Conservation (phyloP, 768 basidiomycete species). For the Lactarius sanguifluus region DNA sequence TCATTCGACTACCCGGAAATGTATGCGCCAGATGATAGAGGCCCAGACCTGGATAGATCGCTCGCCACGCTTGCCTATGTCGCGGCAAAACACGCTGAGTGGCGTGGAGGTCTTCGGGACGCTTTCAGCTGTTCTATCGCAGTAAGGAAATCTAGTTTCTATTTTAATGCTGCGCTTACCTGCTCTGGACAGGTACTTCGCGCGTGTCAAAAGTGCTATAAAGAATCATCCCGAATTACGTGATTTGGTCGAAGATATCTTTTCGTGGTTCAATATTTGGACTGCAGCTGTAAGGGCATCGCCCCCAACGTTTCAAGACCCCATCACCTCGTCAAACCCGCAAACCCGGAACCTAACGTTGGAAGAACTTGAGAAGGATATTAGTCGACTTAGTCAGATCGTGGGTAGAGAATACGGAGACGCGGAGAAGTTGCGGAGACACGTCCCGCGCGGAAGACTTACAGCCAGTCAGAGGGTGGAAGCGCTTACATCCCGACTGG, state of each 20-base stretch:
- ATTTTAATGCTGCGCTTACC: neutral
- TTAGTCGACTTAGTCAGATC: constrained; percentile 43
- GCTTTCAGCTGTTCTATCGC: constrained; percentile 30
- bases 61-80: constrained; percentile 13
- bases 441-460: constrained; percentile 6
- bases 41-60: constrained; percentile 33
- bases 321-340: constrained; percentile 36
- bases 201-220: constrained; percentile 58
- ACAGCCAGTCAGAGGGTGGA: constrained; percentile 32
- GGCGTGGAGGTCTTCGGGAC: constrained; percentile 37
- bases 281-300: constrained; percentile 38
- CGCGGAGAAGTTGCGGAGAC: constrained; percentile 30
- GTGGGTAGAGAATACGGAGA: constrained; percentile 50
- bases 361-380: constrained; percentile 37
- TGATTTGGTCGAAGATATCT: constrained; percentile 44
- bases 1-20: constrained; percentile 26
- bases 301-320: constrained; percentile 48
- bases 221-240: constrained; percentile 38
- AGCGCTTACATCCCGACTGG: constrained; percentile 43
- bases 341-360: constrained; percentile 42
- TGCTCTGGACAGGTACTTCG: constrained; percentile 44
- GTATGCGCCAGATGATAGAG: constrained; percentile 33
- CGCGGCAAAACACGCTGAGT: constrained; percentile 26
- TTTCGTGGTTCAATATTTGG: constrained; percentile 52
- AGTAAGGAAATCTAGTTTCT: constrained; percentile 21